These are phyloP conservation scores for Fraxinus americana DNA, from an alignment of 257 asterid species.

Conservation along the genomic window DNA sequence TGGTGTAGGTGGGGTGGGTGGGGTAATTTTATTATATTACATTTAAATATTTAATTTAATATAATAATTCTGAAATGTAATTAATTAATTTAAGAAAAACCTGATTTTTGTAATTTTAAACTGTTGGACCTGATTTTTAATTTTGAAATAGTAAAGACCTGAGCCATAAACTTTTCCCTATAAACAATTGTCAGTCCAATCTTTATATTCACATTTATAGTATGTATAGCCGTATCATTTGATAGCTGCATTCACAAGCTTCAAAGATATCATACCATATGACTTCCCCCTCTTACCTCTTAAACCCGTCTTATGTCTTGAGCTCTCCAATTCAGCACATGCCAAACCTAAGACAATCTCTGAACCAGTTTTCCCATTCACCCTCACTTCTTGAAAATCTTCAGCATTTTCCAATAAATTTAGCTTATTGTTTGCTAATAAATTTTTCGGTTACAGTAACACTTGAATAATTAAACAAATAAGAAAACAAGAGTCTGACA, in stretches of 20 bases:
- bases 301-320: constrained; percentile 31
- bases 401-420: constrained; percentile 35
- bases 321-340: constrained; percentile 44
- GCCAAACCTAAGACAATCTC: constrained; percentile 65
- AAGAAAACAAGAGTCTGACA: constrained; percentile 1
- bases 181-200: constrained; percentile 9
- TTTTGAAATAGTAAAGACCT: too few species aligned
- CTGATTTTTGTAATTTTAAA: too few species aligned
- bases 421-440: constrained; percentile 46
- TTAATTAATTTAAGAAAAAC: too few species aligned
- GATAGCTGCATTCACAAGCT: constrained; percentile 31
- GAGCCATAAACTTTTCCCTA: too few species aligned
- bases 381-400: constrained; percentile 36
- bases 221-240: constrained; percentile 26
- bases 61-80: too few species aligned
- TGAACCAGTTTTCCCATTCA: constrained; percentile 27
- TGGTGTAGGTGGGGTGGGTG: too few species aligned
- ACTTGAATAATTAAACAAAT: constrained; percentile 5
- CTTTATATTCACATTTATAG: constrained; percentile 39
- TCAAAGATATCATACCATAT: constrained; percentile 28
- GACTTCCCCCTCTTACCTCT: constrained; percentile 26
- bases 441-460: constrained; percentile 27
- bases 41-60: too few species aligned
- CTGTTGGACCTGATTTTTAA: too few species aligned
- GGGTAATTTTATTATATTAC: too few species aligned